Conservation (phyloP, 2,329 filamentous ascomycete species). For the Aspergillus nomiae region DNA sequence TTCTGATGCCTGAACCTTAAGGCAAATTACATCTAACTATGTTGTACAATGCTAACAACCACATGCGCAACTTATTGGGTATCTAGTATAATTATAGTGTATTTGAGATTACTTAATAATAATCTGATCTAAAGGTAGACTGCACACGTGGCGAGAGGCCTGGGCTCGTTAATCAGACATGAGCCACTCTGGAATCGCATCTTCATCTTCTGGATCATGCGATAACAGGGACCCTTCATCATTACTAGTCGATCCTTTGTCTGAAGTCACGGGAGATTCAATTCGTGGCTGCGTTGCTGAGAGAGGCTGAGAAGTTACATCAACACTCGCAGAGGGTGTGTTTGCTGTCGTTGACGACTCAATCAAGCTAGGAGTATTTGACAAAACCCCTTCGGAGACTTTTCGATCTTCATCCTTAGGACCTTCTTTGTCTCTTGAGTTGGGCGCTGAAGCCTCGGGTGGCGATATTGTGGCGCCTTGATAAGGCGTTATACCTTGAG, state of each 20-base stretch:
- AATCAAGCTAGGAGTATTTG: constrained; percentile 26
- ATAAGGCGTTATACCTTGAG: not conserved
- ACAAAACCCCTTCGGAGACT: constrained; percentile 18
- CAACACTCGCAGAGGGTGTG: constrained; percentile 29
- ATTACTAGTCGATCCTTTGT: constrained; percentile 33
- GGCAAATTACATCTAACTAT: not conserved
- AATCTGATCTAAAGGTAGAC: not conserved
- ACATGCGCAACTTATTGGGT: not conserved
- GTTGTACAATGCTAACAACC: not conserved
- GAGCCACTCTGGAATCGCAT: constrained; percentile 67
- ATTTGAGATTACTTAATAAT: not conserved
- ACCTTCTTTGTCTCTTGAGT: not conserved
- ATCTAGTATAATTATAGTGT: not conserved
- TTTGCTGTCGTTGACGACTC: constrained; percentile 26
- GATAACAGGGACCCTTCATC: constrained; percentile 58
- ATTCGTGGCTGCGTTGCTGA: constrained; percentile 16
- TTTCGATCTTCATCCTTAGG: not conserved
- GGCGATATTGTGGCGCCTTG: not conserved
- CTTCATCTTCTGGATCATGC: constrained; percentile 66
- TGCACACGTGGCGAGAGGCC: not conserved
- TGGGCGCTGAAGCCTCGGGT: not conserved
- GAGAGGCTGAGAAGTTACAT: constrained; percentile 24
- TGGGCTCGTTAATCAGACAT: constrained; percentile 35
- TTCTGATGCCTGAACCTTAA: not conserved
- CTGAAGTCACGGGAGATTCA: constrained; percentile 15